phyloP scores from a whole-genome alignment of 495 filamentous ascomycete species.

The Penicillium paxilli region DNA sequence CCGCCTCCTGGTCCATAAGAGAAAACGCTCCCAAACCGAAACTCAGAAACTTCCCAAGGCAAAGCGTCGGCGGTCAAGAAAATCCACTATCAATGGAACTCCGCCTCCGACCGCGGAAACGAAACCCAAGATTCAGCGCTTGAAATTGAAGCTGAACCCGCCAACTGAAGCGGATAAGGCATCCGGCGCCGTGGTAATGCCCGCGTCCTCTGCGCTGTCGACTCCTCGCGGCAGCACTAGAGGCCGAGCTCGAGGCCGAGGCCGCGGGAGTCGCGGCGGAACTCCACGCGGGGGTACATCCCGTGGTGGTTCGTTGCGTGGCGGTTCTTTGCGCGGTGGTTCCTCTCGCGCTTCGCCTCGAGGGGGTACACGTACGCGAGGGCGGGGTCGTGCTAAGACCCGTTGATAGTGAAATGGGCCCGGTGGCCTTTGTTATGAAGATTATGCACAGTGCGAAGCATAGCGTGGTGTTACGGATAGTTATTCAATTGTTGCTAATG shows the following conservation, averaged over 20 bases:
- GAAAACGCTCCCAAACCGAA: background rate
- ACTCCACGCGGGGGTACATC: background rate
- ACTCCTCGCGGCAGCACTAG: background rate
- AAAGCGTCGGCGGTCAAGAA: background rate
- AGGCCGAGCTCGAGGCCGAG: background rate
- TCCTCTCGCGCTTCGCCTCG: background rate
- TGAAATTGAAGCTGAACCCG: constrained; percentile 1
- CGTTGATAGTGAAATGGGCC: no score
- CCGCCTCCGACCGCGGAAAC: background rate
- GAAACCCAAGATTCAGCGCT: constrained; percentile 1
- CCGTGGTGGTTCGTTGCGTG: background rate
- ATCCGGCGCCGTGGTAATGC: background rate
- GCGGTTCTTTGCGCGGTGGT: background rate
- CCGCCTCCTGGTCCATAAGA: background rate
- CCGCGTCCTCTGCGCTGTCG: background rate
- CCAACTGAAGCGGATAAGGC: background rate
- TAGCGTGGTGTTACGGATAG: background rate
- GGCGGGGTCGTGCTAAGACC: background rate
- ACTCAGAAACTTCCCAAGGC: background rate
- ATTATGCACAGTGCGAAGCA: background rate
- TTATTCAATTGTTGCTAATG: no score
- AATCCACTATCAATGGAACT: background rate
- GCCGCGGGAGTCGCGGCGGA: background rate
- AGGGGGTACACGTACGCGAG: background rate
- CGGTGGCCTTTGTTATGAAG: background rate